Base-by-base conservation (phyloP, 2,329 filamentous ascomycete genomes). In the Aspergillus sp. region DNA sequence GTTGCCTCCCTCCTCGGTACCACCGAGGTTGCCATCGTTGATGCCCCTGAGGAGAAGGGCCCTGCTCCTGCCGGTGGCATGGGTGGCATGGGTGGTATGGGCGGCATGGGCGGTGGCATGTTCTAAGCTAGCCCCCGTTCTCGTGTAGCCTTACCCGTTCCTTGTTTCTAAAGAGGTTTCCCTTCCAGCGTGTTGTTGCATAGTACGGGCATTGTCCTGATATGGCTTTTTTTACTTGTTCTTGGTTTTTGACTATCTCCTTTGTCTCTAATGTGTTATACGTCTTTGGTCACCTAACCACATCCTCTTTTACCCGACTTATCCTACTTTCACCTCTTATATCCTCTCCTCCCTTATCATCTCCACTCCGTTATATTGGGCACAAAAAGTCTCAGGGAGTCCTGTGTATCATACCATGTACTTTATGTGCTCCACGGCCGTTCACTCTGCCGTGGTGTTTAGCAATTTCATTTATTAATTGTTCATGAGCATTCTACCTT, bases 1-100 rank as follows among this genome's bases (percentile, higher is more conserved):
- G 95, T 99, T 71, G 95, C 95, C 57, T 98, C 94, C 57, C 88
- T 99, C 63, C 90, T 99, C 63, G 95, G 95, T 76, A 99, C 95
- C 67, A 99, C 95, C 62, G 95, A 99, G 83, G 95, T 98, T 60
- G 93, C 95, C 68, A 96, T 99, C 66, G 93, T 97, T 54, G 95
- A 99, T 78, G 95, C 94, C 57, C 86, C 91, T 57, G 94, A 98
- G 79, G 93, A 97, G 79, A 97, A 97, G 89, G 85, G 75, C 50
- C 76, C 86, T 71, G 82, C 84, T 62, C 77, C 80, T 58, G 79
- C 79, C 58, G 80, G 77, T 63, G 81, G 79, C 60, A 78, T 77
- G 64, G 81, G 81, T 56, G 82, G 82, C 39, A 83, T 83, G 78
- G 84, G 84, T 54, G 85, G 86, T 65, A 89, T 88, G 83, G 83